Base-by-base conservation (phyloP, 2,329 filamentous ascomycete genomes). In the Xylariaceae sp. region DNA sequence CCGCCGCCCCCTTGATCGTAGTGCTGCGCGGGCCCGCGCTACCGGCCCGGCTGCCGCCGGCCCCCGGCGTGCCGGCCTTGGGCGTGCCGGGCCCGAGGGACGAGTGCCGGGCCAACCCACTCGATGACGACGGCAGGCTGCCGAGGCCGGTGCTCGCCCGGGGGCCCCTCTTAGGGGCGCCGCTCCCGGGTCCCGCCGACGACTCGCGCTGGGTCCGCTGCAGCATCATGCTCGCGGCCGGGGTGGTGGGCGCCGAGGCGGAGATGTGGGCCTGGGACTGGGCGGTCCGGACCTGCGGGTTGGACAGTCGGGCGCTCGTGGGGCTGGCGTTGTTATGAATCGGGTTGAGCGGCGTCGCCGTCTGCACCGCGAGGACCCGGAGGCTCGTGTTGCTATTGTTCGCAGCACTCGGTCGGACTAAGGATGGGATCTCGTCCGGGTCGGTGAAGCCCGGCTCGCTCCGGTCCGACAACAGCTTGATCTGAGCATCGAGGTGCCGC, bases 21-120 rank as follows among this genome's bases (percentile, higher is more conserved):
- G 61, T 58, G 2, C 69, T 63, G 26, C 75, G 65, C 2, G 77
- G 77, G 0, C 75, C 76, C 5, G 71, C 74, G 49, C 77, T 81
- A 8, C 75, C 76, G 19, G 77, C 69, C 40, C 68, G 59, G n/a
- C 68, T 60, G 13, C 56, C 56, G 12, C 60, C 52, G 29, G 54
- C 50, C 19, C 61, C 62, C 12, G 59, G 44, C 40, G 45, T 42
- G 29, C 53, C 31, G 39, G 59, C 64, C 51, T 80, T 79, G 8
- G 76, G 73, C 3, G 75, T 79, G 18, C 75, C 74, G 0, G 77
- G 77, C 0, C 75, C 76, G 3, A 78, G 61, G 2, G 77, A 80
- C 2, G 76, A 68, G 51, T 80, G 77, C 11, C 77, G 66, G 5
- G 75, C 76, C 9, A 81, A 61, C 1, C 67, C 68, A 48, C 75